Evolutionary conservation across 108 stramenopile species (phyloP).

Genomic region (Parietichytrium sp.): DNA sequence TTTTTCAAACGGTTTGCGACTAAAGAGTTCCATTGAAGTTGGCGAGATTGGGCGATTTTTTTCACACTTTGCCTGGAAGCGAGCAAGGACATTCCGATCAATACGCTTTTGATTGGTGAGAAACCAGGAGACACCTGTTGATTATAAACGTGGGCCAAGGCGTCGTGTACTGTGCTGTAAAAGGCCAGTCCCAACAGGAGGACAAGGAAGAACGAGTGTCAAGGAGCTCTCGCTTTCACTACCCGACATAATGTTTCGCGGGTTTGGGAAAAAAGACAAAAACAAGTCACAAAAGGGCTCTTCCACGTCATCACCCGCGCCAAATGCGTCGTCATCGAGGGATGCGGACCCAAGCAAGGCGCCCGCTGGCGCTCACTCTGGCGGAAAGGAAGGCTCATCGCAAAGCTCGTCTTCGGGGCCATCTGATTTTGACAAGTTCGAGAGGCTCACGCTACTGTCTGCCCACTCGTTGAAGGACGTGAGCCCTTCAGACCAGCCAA

Average conservation of each 20-base stretch:
- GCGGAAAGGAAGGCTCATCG: not conserved
- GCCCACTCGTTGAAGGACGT: slow-evolving; percentile 38
- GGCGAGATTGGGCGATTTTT: no score
- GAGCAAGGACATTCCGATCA: no score
- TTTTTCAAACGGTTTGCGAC: no score
- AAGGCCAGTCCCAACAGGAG: no score
- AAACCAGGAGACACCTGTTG: no score
- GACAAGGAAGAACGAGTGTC: no score
- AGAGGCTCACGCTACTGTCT: slow-evolving; percentile 18
- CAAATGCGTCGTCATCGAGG: not conserved
- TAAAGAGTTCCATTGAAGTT: no score
- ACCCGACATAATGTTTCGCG: slow-evolving; percentile 24
- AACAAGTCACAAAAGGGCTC: not conserved
- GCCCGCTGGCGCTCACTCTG: not conserved
- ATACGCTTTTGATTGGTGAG: no score
- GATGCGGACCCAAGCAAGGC: not conserved
- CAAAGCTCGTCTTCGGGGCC: not conserved
- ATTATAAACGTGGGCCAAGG: no score
- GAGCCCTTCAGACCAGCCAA: slow-evolving; percentile 19
- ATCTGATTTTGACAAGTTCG: not conserved
- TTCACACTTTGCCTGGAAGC: no score
- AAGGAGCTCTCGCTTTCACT: no score
- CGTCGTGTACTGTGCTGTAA: no score
- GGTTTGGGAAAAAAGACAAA: slow-evolving; percentile 27
- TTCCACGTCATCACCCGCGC: not conserved